Base-by-base conservation (phyloP, 768 basidiomycete species). In the Pleurotus ostreatus region DNA sequence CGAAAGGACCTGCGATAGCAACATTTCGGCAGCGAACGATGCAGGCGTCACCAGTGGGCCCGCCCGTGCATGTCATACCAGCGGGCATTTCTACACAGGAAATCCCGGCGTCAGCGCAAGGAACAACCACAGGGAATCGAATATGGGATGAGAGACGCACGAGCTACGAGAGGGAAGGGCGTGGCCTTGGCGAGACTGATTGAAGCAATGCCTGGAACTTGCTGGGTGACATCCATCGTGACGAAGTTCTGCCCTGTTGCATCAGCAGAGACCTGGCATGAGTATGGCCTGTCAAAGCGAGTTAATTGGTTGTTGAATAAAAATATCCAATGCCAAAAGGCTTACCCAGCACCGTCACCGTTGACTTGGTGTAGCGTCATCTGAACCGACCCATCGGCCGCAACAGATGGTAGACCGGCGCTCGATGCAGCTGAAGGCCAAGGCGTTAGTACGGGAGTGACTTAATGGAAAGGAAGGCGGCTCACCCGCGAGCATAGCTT, bases 11-110 rank as follows among this genome's bases (percentile, higher is more conserved):
- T 8, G 68, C 68, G 41, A 57, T 58, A 25, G 69, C 69, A 12
- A 68, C 67, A 40, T 73, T 74, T 25, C 57, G 68, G 59, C 74
- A 66, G 9, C 72, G 67, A 45, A 66, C 66, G 41, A 76, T 61
- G 61, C 74, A 76, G 15, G 66, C 63, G 59, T 68, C 59, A 3
- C 58, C 56, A 22, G 57, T 44, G 3, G 60, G 20, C 37, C 74
- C 74, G 20, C 74, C 74, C 3, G 65, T 59, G 61, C 74, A 75
- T n/a, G 54, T 65, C 5, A 68, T 72, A 22, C 66, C 68, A 1
- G 67, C 45, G 4, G 73, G 71, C 46, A 76, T 58, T 58, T 68
- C 61, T 22, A 67, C 68, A 0, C 23, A 58, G 3, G 30, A 11
- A 34, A 34, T 11, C 8, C 8, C 3, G 30, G 9, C 30, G 7